These are phyloP conservation scores for Annona squamosa DNA, from an alignment of 164 flowering plant species.

Conservation along the genomic window DNA sequence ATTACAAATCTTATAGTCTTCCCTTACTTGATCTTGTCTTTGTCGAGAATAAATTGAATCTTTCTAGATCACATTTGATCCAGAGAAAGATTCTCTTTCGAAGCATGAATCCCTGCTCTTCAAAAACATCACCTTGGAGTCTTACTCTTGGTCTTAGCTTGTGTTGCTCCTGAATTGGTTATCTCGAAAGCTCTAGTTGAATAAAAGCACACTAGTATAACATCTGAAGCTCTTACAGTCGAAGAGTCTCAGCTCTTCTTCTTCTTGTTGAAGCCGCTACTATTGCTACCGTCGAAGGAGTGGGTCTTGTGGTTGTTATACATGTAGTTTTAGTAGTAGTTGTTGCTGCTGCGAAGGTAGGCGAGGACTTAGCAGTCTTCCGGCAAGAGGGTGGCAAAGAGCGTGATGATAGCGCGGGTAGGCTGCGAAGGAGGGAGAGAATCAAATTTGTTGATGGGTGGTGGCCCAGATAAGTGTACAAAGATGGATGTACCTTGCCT, in stretches of 20 bases:
- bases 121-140: too few species aligned
- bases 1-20: too few species aligned
- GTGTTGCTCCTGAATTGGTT: too few species aligned
- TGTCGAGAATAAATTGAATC: slow-evolving; percentile 47
- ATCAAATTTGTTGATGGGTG: slow-evolving; percentile 19
- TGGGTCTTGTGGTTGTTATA: slow-evolving; percentile 15
- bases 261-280: neutral
- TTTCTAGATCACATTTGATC: slow-evolving; percentile 85
- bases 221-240: slow-evolving; percentile 49
- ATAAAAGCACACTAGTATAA: slow-evolving; percentile 31
- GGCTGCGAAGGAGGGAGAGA: slow-evolving; percentile 21
- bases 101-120: too few species aligned
- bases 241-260: slow-evolving; percentile 14
- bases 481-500: slow-evolving; percentile 58
- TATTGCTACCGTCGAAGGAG: neutral
- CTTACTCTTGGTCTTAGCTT: too few species aligned
- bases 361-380: slow-evolving; percentile 52
- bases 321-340: neutral
- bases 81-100: slow-evolving; percentile 25
- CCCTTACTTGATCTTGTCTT: too few species aligned
- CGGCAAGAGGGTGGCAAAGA: slow-evolving; percentile 36
- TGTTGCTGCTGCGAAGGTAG: slow-evolving; percentile 38
- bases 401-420: slow-evolving; percentile 49
- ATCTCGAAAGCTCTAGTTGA: too few species aligned
- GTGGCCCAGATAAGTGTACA: slow-evolving; percentile 16